Evolutionary conservation across 768 basidiomycete species (phyloP).

Genomic region (Artomyces pyxidatus): DNA sequence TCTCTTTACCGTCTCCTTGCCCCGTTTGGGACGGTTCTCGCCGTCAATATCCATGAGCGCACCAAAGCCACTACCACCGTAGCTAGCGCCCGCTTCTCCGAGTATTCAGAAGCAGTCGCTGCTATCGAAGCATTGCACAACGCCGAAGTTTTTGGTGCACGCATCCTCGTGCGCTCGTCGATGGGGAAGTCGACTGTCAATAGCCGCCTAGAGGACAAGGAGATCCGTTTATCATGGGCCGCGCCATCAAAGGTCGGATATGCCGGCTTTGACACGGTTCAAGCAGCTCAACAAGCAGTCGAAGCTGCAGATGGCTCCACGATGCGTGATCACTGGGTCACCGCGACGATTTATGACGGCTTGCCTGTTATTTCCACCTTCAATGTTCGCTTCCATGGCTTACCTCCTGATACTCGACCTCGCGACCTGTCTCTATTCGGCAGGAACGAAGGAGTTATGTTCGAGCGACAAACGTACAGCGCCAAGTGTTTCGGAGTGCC

Average conservation of each 20-base stretch:
- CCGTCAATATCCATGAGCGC: constrained; percentile 24
- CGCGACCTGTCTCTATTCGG: constrained; percentile 39
- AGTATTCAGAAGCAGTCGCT: constrained; percentile 39
- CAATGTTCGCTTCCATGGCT: constrained; percentile 50
- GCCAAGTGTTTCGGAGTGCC: constrained; percentile 28
- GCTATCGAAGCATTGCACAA: constrained; percentile 48
- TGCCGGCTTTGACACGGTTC: constrained; percentile 48
- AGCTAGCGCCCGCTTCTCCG: constrained; percentile 40
- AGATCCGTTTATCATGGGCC: constrained; percentile 53
- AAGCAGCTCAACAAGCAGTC: constrained; percentile 45
- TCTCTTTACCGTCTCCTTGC: constrained; percentile 32
- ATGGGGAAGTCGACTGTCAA: constrained; percentile 30
- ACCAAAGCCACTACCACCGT: constrained; percentile 15
- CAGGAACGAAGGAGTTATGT: constrained; percentile 40
- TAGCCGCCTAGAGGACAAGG: constrained; percentile 41
- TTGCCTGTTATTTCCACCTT: constrained; percentile 48
- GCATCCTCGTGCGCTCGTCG: constrained; percentile 38
- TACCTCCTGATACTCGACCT: constrained; percentile 39
- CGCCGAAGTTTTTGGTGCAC: constrained; percentile 26
- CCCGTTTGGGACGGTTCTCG: constrained; percentile 41
- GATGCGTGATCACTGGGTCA: constrained; percentile 33
- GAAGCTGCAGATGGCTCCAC: constrained; percentile 29
- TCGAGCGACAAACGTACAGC: constrained; percentile 40
- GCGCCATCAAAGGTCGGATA: constrained; percentile 49
- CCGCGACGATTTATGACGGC: constrained; percentile 44